Percentiles rank a stretch among this genome's conserved stretches.
phyloP scores from a whole-genome alignment of 2,329 filamentous ascomycete genomes.

The Alternaria alternata region DNA sequence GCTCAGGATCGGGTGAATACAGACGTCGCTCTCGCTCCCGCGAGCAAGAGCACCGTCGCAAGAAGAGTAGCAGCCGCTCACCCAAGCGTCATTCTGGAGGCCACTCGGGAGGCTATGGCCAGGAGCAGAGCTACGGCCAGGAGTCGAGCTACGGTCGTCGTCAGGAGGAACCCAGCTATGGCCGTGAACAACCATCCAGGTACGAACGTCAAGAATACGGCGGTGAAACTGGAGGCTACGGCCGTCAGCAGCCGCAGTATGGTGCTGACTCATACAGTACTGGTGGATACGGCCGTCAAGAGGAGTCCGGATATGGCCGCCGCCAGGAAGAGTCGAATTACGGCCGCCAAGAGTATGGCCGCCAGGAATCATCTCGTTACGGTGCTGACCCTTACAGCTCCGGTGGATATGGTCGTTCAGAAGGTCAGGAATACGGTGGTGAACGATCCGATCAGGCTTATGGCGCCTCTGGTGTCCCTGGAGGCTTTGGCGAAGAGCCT shows the following conservation, averaged over 20 bases:
- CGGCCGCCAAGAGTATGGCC: slow-evolving; percentile 4
- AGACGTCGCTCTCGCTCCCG: slow-evolving; percentile 24
- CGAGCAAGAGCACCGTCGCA: slow-evolving; percentile 26
- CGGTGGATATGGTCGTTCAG: slow-evolving; percentile 21
- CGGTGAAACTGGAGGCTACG: slow-evolving; percentile 14
- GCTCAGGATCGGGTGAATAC: slow-evolving; percentile 28
- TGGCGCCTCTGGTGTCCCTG: slow-evolving; percentile 20
- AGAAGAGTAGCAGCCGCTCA: slow-evolving; percentile 31
- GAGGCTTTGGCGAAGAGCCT: slow-evolving; percentile 23
- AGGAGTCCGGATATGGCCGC: slow-evolving; percentile 21
- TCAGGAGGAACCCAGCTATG: slow-evolving; percentile 15
- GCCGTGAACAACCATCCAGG: slow-evolving; percentile 3
- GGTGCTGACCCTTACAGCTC: slow-evolving; percentile 18
- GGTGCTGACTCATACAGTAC: slow-evolving; percentile 11
- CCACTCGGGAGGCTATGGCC: slow-evolving; percentile 30
- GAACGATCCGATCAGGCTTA: slow-evolving; percentile 20
- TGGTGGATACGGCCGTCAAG: slow-evolving; percentile 15
- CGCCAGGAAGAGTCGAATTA: slow-evolving; percentile 18
- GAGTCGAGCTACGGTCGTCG: slow-evolving; percentile 20
- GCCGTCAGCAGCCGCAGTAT: slow-evolving; percentile 9
- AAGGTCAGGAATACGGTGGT: slow-evolving; percentile 20
- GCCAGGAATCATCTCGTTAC: background rate
- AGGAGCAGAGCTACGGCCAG: slow-evolving; percentile 37
- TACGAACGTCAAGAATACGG: background rate
- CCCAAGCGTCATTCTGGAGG: slow-evolving; percentile 36